phyloP scores from a whole-genome alignment of 164 flowering plant species.

The Magnolia officinalis region DNA sequence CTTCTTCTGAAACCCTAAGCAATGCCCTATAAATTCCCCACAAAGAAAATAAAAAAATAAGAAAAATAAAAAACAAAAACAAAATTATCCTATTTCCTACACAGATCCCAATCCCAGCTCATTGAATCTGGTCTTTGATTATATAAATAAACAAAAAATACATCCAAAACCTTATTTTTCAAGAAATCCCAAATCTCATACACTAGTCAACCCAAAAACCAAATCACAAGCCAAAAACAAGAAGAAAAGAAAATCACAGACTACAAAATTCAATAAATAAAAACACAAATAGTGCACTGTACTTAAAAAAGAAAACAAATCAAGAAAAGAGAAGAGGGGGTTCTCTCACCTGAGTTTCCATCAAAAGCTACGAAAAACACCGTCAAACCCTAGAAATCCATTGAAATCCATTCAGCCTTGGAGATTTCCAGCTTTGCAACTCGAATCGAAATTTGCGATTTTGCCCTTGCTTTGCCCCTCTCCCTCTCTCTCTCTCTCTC shows the following conservation, averaged over 20 bases:
- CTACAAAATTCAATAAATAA: slow-evolving; percentile 2
- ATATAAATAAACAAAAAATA: not conserved
- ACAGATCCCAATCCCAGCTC: slow-evolving; percentile 70
- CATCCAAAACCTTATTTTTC: slow-evolving; percentile 17
- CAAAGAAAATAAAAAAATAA: not conserved
- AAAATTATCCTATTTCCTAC: slow-evolving; percentile 19
- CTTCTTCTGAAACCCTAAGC: slow-evolving; percentile 9
- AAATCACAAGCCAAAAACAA: not conserved
- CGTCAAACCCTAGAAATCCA: slow-evolving; percentile 10
- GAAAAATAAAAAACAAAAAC: not conserved
- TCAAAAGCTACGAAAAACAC: slow-evolving; percentile 1
- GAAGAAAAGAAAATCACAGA: slow-evolving; percentile 9
- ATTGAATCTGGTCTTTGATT: slow-evolving; percentile 49
- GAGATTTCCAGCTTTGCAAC: slow-evolving; percentile 12
- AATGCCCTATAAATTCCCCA: slow-evolving; percentile 12
- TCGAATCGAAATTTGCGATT: not conserved
- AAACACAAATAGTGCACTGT: not conserved
- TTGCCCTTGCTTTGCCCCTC: not conserved
- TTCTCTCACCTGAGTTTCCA: slow-evolving; percentile 30
- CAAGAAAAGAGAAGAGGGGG: slow-evolving; percentile 4
- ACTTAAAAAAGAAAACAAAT: not conserved
- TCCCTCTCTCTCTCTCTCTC: slow-evolving; percentile 4
- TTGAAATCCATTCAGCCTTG: slow-evolving; percentile 11
- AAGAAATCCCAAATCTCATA: slow-evolving; percentile 13
- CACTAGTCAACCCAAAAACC: slow-evolving; percentile 15